Conservation (phyloP, 129 eudicot genomes). For the Chrysanthemum seticuspe region DNA sequence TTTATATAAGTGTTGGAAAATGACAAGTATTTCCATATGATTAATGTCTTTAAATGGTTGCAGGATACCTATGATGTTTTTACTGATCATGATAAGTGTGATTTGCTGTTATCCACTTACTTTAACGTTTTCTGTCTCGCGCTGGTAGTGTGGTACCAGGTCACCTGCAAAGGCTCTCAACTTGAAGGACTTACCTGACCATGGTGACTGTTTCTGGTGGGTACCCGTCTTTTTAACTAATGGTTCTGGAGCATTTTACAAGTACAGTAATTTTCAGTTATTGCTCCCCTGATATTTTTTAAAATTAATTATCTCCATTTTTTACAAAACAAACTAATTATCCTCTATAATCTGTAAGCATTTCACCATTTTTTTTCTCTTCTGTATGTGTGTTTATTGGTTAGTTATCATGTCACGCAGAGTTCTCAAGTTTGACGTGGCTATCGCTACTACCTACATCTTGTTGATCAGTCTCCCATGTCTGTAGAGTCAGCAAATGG, state of each 20-base stretch:
- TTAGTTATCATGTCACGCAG: constrained; percentile 1
- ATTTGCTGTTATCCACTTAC: constrained; percentile 19
- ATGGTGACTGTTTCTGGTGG: constrained; percentile 1
- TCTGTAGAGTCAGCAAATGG: constrained; percentile 1
- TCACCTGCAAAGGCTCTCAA: constrained; percentile 17
- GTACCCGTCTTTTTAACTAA: background rate
- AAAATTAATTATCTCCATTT: constrained; percentile 7
- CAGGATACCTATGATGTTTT: constrained; percentile 10
- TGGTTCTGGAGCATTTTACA: background rate
- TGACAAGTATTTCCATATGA: background rate
- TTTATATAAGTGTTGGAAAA: constrained; percentile 5
- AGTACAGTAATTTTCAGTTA: constrained; percentile 1
- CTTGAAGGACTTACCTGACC: constrained; percentile 4
- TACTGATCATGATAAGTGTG: constrained; percentile 19
- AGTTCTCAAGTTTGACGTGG: constrained; percentile 5
- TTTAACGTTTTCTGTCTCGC: constrained; percentile 9
- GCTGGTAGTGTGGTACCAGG: background rate
- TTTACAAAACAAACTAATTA: background rate
- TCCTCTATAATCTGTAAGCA: constrained; percentile 14
- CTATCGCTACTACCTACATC: background rate
- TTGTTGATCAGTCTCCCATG: background rate
- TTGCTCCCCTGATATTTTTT: constrained; percentile 2
- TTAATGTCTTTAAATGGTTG: background rate
- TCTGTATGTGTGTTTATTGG: constrained; percentile 12
- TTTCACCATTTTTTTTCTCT: constrained; percentile 2